A percentile compares a stretch with the other conserved stretches of the same genome.
These are phyloP conservation scores for Umbelopsis vinacea DNA, from an alignment of 192 early-diverging fungal genomes.

Conservation along the genomic window DNA sequence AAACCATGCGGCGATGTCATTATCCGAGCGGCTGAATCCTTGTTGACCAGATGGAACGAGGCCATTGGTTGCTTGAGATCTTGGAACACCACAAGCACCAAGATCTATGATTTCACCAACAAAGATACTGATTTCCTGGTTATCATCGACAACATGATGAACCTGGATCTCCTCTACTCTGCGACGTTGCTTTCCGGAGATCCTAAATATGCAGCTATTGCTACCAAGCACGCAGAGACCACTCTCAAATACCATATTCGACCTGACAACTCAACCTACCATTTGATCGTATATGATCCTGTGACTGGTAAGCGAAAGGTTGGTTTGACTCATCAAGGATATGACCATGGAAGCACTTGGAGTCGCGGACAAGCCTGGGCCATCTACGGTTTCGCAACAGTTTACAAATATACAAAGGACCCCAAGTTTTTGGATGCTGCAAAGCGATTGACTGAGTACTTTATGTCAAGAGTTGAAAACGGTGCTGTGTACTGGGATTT, in stretches of 20 bases:
- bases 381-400: conserved; percentile 24
- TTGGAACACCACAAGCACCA: conserved; percentile 22
- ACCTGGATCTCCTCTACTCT: conserved; percentile 26
- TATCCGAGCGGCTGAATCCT: conserved; percentile 21
- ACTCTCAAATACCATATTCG: conserved; percentile 28
- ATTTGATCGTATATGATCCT: conserved; percentile 29
- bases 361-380: conserved; percentile 32
- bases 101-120: conserved; percentile 5
- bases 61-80: conserved; percentile 18
- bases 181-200: conserved; percentile 23
- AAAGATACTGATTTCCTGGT: conserved; percentile 26
- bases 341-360: conserved; percentile 28
- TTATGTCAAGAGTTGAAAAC: conserved; percentile 23
- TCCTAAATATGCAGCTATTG: conserved; percentile 20
- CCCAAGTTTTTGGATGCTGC: conserved; percentile 23
- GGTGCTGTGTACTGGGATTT: conserved; percentile 30
- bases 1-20: conserved; percentile 2
- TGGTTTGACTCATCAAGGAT: conserved; percentile 21
- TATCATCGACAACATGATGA: conserved; percentile 35
- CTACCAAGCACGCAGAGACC: conserved; percentile 27
- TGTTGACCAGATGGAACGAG: conserved; percentile 25
- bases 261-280: conserved; percentile 23
- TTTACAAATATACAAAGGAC: conserved; percentile 30
- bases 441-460: conserved; percentile 20
- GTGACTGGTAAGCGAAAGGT: conserved; percentile 1